Evolutionary conservation across 2,329 filamentous ascomycete species (phyloP).

Genomic region (Fusarium acutatum): DNA sequence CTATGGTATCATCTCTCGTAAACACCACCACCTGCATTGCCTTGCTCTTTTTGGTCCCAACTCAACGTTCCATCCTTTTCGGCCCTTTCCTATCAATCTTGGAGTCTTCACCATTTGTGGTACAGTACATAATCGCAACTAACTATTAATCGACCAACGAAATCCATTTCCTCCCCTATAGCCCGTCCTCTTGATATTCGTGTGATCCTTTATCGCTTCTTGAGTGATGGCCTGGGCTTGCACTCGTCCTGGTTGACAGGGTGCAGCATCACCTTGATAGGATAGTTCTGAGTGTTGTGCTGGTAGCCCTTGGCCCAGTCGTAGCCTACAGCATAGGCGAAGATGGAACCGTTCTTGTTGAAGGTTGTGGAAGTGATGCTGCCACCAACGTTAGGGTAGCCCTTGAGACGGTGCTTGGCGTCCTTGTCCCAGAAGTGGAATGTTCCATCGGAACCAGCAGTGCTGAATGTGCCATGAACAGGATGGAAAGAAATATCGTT

Average conservation of each 20-base stretch:
- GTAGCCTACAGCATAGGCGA: conserved; percentile 91
- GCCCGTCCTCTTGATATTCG: background rate
- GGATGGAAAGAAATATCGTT: conserved; percentile 99
- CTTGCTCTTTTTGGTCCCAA: conserved; percentile 2
- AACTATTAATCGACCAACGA: conserved; percentile 25
- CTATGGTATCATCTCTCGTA: conserved; percentile 45
- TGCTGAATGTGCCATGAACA: conserved; percentile 96
- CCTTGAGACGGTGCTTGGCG: conserved; percentile 87
- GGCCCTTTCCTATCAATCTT: conserved; percentile 20
- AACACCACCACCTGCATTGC: conserved; percentile 31
- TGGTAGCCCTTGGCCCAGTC: conserved; percentile 98
- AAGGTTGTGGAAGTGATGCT: conserved; percentile 93
- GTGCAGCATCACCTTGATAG: conserved; percentile 87
- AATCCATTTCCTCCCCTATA: background rate
- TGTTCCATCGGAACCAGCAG: conserved; percentile 92
- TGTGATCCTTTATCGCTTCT: conserved; percentile 61
- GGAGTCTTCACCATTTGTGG: background rate
- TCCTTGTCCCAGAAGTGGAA: conserved; percentile 98
- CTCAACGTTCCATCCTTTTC: conserved; percentile 16
- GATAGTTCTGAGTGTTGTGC: conserved; percentile 77
- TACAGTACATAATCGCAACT: conserved; percentile 29
- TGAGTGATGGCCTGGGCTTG: conserved; percentile 67
- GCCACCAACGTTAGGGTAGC: conserved; percentile 84
- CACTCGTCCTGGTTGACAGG: conserved; percentile 72
- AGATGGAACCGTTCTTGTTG: conserved; percentile 83